phyloP scores from a whole-genome alignment of 768 basidiomycete genomes.

The Leucocoprinus leucothites region DNA sequence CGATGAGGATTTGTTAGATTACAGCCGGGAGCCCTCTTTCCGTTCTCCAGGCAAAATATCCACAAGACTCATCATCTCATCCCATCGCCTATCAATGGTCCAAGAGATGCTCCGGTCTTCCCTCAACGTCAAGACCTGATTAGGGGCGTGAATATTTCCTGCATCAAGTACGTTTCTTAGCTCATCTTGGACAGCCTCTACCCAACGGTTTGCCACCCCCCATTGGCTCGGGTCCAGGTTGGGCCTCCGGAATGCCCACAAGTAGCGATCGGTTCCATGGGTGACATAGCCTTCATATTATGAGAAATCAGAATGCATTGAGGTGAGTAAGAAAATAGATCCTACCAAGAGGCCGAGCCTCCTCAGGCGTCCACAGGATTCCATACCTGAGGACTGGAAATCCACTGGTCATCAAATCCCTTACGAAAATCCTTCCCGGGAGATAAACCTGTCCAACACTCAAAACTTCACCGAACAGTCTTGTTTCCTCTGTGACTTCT shows the following conservation, averaged over 20 bases:
- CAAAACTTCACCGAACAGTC: conserved; percentile 56
- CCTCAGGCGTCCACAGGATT: conserved; percentile 68
- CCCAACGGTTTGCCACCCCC: conserved; percentile 51
- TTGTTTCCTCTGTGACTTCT: conserved; percentile 41
- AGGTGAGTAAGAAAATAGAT: background rate
- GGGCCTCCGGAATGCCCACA: conserved; percentile 61
- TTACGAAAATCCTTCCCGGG: conserved; percentile 57
- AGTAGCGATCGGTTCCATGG: conserved; percentile 58
- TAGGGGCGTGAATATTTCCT: conserved; percentile 24
- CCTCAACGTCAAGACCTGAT: conserved; percentile 45
- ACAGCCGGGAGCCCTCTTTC: background rate
- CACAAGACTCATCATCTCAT: conserved; percentile 37
- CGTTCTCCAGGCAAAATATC: conserved; percentile 16
- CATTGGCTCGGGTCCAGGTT: conserved; percentile 44
- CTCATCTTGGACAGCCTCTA: conserved; percentile 47
- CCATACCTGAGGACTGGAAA: conserved; percentile 70
- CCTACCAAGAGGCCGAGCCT: conserved; percentile 52
- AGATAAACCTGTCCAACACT: conserved; percentile 66
- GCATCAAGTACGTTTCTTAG: conserved; percentile 20
- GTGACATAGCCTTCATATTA: conserved; percentile 57
- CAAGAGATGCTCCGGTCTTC: conserved; percentile 53
- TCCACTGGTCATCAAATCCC: conserved; percentile 51
- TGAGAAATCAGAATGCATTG: background rate
- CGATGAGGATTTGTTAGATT: background rate
- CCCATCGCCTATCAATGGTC: conserved; percentile 53